A percentile compares a stretch with the other conserved stretches of the same genome.
These are phyloP conservation scores for Zymoseptoria pseudotritici DNA, from an alignment of 2,329 filamentous ascomycete species.

Conservation along the genomic window DNA sequence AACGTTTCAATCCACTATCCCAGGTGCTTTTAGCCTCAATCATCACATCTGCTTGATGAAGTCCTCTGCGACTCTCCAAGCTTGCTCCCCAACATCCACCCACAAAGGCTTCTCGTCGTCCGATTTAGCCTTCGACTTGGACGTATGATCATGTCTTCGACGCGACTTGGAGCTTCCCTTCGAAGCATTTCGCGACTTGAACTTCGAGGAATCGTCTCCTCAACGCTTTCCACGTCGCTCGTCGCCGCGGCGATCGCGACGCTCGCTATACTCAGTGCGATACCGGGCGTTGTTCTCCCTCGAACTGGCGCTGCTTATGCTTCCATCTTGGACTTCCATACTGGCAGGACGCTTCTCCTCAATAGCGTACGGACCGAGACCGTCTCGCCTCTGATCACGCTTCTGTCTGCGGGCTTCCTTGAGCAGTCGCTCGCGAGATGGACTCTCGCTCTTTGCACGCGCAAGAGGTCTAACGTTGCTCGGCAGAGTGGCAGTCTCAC, in stretches of 20 bases:
- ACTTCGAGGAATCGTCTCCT: not conserved
- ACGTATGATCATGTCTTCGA: not conserved
- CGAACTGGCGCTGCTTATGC: constrained; percentile 1
- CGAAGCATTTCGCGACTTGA: not conserved
- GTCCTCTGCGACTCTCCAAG: not conserved
- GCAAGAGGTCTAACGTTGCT: constrained; percentile 9
- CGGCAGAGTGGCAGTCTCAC: constrained; percentile 8
- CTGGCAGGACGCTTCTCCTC: constrained; percentile 10
- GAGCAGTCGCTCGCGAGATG: constrained; percentile 20
- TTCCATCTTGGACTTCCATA: constrained; percentile 14
- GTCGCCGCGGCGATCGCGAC: not conserved
- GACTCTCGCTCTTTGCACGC: constrained; percentile 24
- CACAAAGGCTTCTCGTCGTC: not conserved
- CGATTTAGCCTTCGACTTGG: not conserved
- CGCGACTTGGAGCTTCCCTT: not conserved
- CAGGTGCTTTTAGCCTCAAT: not conserved
- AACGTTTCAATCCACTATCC: not conserved
- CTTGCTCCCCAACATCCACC: not conserved
- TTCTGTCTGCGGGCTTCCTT: not conserved
- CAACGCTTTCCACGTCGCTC: not conserved
- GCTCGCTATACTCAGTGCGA: not conserved
- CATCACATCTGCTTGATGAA: not conserved
- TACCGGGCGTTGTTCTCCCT: not conserved
- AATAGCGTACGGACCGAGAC: constrained; percentile 17
- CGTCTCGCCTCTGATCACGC: constrained; percentile 7